Base-by-base conservation (phyloP, 2,329 filamentous ascomycete genomes). In the Penicillium sp. region DNA sequence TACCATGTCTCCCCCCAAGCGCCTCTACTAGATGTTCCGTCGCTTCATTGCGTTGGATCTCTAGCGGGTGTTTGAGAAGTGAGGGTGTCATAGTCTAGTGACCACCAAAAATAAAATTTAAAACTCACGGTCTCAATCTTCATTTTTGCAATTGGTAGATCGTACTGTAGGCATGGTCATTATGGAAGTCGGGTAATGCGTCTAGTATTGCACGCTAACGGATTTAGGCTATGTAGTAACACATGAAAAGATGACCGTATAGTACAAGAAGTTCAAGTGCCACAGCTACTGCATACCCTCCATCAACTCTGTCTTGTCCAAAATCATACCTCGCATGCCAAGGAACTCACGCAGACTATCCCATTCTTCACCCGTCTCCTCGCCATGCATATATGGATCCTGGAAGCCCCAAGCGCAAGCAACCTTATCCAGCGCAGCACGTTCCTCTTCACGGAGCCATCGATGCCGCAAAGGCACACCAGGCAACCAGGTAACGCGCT, bases 1-100 rank as follows among this genome's bases (percentile, higher is more conserved):
- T 84, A 91, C 91, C 86, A 99, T 99, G 95, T 96, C 92, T 82
- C 95, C 95, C 73, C 95, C 95, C 73, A 95, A 92, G 88, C 92
- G 95, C 79, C 84, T 99, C 74, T 99, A 97, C 88, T 99, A 98
- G 80, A 78, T 71, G 68, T 63, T 69, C 63, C 66, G 61, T 68
- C 67, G 64, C 65, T 73, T 70, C 50, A 62, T 59, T 65, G 65
- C 66, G 70, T 65, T 66, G 66, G 66, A 55, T 63, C 55, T 50
- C 51, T 66, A 37, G 58, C 63, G 60, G 60, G 66, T 63, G 64
- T 54, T 62, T 66, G 58, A 60, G 50, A 60, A 63, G 62, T 70
- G 68, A 69, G 67, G 72, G 68, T 62, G 64, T 68, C 67, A 64
- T 73, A 68, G 67, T 67, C 68, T 70, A 54, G 61, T 65, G 62